Conservation (phyloP, 106 monocot species). For the Amphibolis antarctica region DNA sequence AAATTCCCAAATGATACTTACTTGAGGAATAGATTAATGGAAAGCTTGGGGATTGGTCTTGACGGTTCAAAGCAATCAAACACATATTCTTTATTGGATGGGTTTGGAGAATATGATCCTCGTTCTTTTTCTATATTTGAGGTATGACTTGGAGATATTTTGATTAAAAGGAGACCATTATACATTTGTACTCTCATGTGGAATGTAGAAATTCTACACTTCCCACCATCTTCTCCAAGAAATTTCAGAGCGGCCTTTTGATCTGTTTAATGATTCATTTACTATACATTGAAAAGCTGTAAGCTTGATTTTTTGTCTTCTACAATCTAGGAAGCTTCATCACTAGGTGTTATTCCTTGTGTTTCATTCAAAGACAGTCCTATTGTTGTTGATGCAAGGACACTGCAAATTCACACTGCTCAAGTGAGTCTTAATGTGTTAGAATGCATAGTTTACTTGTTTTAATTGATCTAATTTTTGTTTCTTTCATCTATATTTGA, state of each 20-base stretch:
- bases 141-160: conserved; percentile 23
- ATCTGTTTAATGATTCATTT: background rate
- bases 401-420: conserved; percentile 54
- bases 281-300: background rate
- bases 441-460: background rate
- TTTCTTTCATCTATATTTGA: background rate
- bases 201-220: background rate
- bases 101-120: conserved; percentile 90
- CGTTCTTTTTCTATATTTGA: conserved; percentile 71
- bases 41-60: conserved; percentile 42
- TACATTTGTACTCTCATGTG: background rate
- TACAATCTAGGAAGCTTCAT: conserved; percentile 56
- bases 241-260: background rate
- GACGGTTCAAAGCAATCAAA: conserved; percentile 44
- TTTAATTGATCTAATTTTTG: background rate
- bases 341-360: conserved; percentile 49
- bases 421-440: conserved; percentile 37
- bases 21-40: conserved; percentile 49
- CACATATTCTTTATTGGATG: conserved; percentile 59
- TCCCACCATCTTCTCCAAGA: background rate
- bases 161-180: background rate
- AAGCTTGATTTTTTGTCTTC: background rate
- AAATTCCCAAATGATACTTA: conserved; percentile 53
- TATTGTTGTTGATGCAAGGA: conserved; percentile 72
- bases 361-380: conserved; percentile 68